Conservation (phyloP, 176 grass and related monocot genomes). For the Triticum urartu region DNA sequence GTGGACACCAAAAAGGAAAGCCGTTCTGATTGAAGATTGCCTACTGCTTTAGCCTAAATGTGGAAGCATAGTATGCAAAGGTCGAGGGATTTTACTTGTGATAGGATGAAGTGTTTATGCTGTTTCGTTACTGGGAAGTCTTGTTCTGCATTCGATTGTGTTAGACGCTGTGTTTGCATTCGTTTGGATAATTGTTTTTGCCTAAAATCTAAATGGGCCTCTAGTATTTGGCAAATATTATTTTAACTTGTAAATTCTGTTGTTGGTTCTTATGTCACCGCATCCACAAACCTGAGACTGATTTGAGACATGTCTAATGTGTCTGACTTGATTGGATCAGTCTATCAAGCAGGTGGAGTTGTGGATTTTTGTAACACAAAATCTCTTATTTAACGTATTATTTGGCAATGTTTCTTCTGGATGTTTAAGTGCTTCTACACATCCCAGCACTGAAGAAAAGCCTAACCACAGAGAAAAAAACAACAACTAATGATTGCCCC, state of each 20-base stretch:
- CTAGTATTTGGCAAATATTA: neutral
- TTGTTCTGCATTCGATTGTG: conserved; percentile 11
- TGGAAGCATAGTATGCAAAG: neutral
- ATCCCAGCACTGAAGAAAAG: neutral
- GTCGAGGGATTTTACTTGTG: neutral
- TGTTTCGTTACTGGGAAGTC: neutral
- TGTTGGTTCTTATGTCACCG: neutral
- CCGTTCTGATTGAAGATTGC: neutral
- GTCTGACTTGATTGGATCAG: neutral
- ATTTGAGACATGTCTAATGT: neutral
- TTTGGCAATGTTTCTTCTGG: neutral
- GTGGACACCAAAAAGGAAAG: neutral
- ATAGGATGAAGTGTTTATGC: conserved; percentile 4
- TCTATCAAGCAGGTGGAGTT: neutral
- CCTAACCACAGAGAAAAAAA: neutral
- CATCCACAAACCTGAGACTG: neutral
- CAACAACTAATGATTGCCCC: neutral
- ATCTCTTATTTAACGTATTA: neutral
- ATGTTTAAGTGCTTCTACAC: neutral
- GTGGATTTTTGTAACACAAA: neutral
- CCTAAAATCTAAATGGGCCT: neutral
- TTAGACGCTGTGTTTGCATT: neutral
- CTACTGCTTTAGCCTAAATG: neutral
- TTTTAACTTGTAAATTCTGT: neutral
- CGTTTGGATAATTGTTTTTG: neutral